Evolutionary conservation across 768 basidiomycete genomes (phyloP), one percentile per base, ranked within the genome.

Genomic region (Lepiota venenata): DNA sequence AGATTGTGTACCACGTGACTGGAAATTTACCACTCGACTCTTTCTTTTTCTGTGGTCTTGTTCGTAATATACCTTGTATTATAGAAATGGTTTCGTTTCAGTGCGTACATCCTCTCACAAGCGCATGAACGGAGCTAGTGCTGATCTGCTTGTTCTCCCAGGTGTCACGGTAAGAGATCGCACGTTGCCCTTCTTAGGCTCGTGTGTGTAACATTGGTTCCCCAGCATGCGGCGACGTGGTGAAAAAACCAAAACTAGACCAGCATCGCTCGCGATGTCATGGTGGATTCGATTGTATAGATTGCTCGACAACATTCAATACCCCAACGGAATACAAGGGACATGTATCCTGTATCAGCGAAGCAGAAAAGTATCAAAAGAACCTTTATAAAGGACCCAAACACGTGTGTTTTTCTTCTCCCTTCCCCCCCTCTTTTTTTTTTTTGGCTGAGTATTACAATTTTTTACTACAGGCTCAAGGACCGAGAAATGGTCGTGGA

Each of bases 291-390:
- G 88, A 88, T 62, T 91, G 90, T 65, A 82, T 93, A 64, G 93
- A 97, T 65, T 97, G 93, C 69, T 87, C 84, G n/a, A 87, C 78
- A 47, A 88, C 89, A 0, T 97, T 96, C 71, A 72, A 81, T 21
- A 78, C 79, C 6, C 89, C 91, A 2, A 75, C 76, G 8, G 83
- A 93, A 56, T 96, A 84, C 75, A 93, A 91, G 69, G 73, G 71
- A 0, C 90, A 97, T 65, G 94, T 88, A 9, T 74, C 81, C 27
- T 97, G 94, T 67, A 84, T 97, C 41, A 84, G 80, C 57, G 94
- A 97, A 70, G 94, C 91, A 2, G 91, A 97, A 69, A 97, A 96
- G 67, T 96, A 97, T 64, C 83, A 97, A 73, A 92, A 92, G 69
- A 72, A 78, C 47, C 65, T 94, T 54, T 95, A 93, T 67, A 92